phyloP scores from a whole-genome alignment of 2,329 filamentous ascomycete genomes.

The Fusarium verrucosum region DNA sequence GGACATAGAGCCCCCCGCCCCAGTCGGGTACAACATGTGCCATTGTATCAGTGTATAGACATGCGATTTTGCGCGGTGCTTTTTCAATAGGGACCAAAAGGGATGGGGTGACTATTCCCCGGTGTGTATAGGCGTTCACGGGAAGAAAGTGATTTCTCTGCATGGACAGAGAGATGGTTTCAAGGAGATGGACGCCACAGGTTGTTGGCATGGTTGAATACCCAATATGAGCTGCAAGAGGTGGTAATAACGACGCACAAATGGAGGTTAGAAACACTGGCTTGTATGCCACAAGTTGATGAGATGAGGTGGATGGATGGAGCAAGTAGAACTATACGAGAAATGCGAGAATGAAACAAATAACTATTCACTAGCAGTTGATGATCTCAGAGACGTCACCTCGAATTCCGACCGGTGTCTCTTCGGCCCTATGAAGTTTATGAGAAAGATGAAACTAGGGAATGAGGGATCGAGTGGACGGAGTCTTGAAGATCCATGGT shows the following conservation, averaged over 20 bases:
- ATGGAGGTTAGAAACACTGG: conserved; percentile 22
- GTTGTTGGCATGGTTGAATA: conserved; percentile 32
- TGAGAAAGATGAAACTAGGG: too few species aligned
- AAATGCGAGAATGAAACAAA: conserved; percentile 38
- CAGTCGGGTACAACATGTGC: background rate
- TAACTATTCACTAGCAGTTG: background rate
- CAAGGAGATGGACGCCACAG: conserved; percentile 13
- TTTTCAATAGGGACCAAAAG: conserved; percentile 18
- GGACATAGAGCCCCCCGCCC: conserved; percentile 10
- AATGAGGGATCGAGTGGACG: background rate
- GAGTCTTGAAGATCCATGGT: conserved; percentile 12
- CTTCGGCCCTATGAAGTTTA: background rate
- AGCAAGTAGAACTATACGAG: conserved; percentile 22
- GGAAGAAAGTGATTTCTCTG: conserved; percentile 9
- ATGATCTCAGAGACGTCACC: background rate
- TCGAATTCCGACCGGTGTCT: background rate
- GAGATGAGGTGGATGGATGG: background rate
- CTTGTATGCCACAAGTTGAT: conserved; percentile 2
- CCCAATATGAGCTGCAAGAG: conserved; percentile 20
- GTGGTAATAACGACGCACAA: conserved; percentile 33
- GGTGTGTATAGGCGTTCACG: conserved; percentile 38
- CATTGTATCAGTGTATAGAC: conserved; percentile 26
- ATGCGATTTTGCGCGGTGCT: conserved; percentile 24
- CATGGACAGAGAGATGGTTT: conserved; percentile 14
- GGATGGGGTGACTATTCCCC: conserved; percentile 26